Percentiles rank a stretch among this genome's conserved stretches.
Evolutionary conservation across 805 yeast genomes (phyloP).

Genomic region (Ascoidea tarda): DNA sequence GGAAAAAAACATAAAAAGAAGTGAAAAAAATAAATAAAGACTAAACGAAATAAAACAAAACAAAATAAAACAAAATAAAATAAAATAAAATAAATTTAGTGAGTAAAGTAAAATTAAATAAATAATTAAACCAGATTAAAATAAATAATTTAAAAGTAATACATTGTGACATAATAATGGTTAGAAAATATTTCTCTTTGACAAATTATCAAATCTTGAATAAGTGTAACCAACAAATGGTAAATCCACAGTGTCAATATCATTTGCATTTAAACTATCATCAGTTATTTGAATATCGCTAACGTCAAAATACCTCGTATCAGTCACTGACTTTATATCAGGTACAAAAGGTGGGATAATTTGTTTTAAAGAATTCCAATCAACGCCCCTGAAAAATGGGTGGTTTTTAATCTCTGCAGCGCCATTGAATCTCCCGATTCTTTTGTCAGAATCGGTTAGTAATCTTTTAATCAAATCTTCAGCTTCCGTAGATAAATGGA

Average conservation of each 20-base stretch:
- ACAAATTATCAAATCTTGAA: constrained; percentile 31
- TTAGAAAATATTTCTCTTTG: constrained; percentile 17
- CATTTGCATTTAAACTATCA: constrained; percentile 23
- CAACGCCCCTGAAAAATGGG: constrained; percentile 36
- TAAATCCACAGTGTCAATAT: constrained; percentile 27
- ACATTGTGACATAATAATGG: no score
- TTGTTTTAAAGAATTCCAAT: constrained; percentile 31
- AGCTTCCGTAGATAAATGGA: constrained; percentile 29
- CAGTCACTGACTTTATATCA: constrained; percentile 30
- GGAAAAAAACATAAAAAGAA: neutral
- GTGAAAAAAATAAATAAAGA: neutral
- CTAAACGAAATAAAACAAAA: neutral
- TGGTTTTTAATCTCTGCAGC: constrained; percentile 34
- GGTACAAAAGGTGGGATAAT: constrained; percentile 38
- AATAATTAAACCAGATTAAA: neutral
- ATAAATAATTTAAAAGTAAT: neutral
- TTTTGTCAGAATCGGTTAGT: constrained; percentile 25
- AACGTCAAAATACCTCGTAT: constrained; percentile 35
- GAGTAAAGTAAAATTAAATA: no score
- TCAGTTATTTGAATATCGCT: constrained; percentile 34
- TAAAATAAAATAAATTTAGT: no score
- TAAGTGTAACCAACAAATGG: constrained; percentile 39
- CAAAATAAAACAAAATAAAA: no score
- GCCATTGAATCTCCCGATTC: constrained; percentile 32
- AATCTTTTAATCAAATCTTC: constrained; percentile 31